Evolutionary conservation across 2,329 filamentous ascomycete genomes (phyloP).

Genomic region (Microdochium bolleyi): DNA sequence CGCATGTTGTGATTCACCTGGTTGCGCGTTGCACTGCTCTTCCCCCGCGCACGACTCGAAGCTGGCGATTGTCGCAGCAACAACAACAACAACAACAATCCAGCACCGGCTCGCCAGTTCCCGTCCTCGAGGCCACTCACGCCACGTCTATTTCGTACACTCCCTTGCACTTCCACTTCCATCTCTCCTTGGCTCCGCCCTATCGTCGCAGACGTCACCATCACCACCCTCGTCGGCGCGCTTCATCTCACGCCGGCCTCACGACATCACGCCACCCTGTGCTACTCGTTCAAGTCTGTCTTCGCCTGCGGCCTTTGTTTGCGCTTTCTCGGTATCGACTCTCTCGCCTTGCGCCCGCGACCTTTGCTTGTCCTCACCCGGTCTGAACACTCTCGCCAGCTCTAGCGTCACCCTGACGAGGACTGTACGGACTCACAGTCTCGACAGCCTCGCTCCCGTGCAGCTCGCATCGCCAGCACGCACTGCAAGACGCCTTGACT

Average conservation of each 20-base stretch:
- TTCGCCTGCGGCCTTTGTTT: not conserved
- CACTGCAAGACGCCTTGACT: too few relatives aligned
- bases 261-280: not conserved
- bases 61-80: not conserved
- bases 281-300: not conserved
- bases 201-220: not conserved
- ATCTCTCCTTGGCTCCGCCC: not conserved
- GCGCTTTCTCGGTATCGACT: not conserved
- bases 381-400: too few relatives aligned
- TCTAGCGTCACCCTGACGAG: too few relatives aligned
- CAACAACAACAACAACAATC: not conserved
- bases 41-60: not conserved
- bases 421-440: too few relatives aligned
- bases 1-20: not conserved
- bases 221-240: not conserved
- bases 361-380: too few relatives aligned
- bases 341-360: too few relatives aligned
- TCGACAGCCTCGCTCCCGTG: too few relatives aligned
- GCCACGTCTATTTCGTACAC: not conserved
- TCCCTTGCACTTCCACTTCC: not conserved
- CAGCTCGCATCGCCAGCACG: too few relatives aligned
- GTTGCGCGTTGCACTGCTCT: not conserved
- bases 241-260: not conserved
- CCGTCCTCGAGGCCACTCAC: not conserved
- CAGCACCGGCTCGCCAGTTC: not conserved